Evolutionary conservation across 176 grass and related monocot genomes (phyloP).

Genomic region (Puccinellia tenuiflora): DNA sequence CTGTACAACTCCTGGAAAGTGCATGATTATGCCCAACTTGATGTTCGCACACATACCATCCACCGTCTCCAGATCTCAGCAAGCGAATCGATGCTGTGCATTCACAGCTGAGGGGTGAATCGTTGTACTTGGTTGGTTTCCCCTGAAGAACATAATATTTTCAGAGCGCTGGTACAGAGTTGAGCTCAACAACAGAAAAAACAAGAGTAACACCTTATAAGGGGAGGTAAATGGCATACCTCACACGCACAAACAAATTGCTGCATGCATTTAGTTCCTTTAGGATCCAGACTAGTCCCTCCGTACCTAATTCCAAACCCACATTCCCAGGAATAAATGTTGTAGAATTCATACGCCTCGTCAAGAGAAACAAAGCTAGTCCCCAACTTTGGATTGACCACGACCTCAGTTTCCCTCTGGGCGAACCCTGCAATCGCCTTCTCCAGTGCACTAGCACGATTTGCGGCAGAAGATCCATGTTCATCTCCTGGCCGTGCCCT

Average conservation of each 20-base stretch:
- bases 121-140: not conserved
- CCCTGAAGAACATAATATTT: not conserved
- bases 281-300: not conserved
- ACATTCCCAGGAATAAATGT: constrained; percentile 7
- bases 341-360: not conserved
- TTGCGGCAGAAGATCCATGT: not conserved
- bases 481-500: not conserved
- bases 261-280: not conserved
- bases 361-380: not conserved
- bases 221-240: not conserved
- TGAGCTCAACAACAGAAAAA: not conserved
- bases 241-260: not conserved
- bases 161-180: not conserved
- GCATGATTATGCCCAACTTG: not conserved
- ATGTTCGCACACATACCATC: not conserved
- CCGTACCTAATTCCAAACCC: not conserved
- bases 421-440: not conserved
- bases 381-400: not conserved
- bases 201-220: not conserved
- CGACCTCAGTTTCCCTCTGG: not conserved
- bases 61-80: not conserved
- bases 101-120: not conserved
- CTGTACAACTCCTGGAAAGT: not conserved
- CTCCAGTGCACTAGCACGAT: not conserved
- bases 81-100: not conserved